Conservation (phyloP, 805 yeast genomes). For the Pichia eremophila region DNA sequence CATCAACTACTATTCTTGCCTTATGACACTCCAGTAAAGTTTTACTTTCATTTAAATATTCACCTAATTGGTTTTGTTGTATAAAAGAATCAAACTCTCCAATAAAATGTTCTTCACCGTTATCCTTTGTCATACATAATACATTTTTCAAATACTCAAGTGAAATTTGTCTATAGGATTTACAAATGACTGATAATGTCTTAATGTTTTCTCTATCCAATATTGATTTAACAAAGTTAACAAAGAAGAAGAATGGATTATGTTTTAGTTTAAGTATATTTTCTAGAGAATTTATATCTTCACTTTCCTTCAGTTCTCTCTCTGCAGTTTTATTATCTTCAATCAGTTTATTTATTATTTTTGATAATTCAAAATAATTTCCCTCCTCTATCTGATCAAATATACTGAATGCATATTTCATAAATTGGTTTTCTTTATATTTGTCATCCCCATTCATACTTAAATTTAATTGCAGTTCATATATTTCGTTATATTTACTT, state of each 20-base stretch:
- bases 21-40: slow-evolving; percentile 19
- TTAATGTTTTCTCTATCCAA: slow-evolving; percentile 48
- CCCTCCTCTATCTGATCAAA: slow-evolving; percentile 27
- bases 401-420: slow-evolving; percentile 28
- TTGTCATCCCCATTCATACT: slow-evolving; percentile 6
- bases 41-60: slow-evolving; percentile 18
- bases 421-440: slow-evolving; percentile 15
- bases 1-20: slow-evolving; percentile 18
- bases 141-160: slow-evolving; percentile 13
- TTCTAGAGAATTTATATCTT: slow-evolving; percentile 7
- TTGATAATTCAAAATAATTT: slow-evolving; percentile 48
- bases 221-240: slow-evolving; percentile 35
- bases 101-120: slow-evolving; percentile 22
- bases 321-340: slow-evolving; percentile 10
- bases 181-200: slow-evolving; percentile 46
- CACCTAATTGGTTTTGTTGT: slow-evolving; percentile 28
- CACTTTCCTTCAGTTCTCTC: background rate
- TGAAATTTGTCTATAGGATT: slow-evolving; percentile 43
- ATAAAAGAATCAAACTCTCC: slow-evolving; percentile 36
- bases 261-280: slow-evolving; percentile 15
- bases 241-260: slow-evolving; percentile 18
- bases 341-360: slow-evolving; percentile 27
- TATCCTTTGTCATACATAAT: slow-evolving; percentile 23
- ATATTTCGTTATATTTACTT: slow-evolving; percentile 49
- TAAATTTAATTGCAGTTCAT: slow-evolving; percentile 29